These are phyloP conservation scores for Solanum arcanum DNA, from an alignment of 257 asterid species.

Conservation along the genomic window DNA sequence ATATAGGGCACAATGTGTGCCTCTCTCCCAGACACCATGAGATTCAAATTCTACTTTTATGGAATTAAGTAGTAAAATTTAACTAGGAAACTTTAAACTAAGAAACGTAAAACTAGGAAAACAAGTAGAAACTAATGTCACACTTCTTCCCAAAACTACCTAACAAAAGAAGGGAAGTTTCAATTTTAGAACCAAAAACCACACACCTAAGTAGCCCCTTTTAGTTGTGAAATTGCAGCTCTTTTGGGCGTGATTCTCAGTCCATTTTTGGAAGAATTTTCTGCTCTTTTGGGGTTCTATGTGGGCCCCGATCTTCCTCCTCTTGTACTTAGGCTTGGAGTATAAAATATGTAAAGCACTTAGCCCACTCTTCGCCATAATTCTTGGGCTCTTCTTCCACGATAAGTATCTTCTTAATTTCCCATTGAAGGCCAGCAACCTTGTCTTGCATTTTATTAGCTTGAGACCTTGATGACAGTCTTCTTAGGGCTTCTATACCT, in stretches of 20 bases:
- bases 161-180: neutral
- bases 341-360: neutral
- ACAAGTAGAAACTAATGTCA: neutral
- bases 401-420: neutral
- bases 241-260: neutral
- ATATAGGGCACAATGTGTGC: neutral
- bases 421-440: neutral
- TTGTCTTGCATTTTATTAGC: neutral
- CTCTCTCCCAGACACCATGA: neutral
- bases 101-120: neutral
- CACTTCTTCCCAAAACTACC: neutral
- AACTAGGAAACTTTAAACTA: neutral
- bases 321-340: neutral
- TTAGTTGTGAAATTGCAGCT: neutral
- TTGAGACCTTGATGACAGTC: neutral
- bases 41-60: neutral
- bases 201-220: neutral
- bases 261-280: neutral
- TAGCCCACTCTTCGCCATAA: neutral
- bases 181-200: neutral
- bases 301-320: neutral
- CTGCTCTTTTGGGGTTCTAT: neutral
- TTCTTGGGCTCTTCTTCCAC: neutral
- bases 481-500: neutral
- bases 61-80: neutral